Base-by-base conservation (phyloP, 2,329 filamentous ascomycete genomes). In the Scedosporium aurantiacum region DNA sequence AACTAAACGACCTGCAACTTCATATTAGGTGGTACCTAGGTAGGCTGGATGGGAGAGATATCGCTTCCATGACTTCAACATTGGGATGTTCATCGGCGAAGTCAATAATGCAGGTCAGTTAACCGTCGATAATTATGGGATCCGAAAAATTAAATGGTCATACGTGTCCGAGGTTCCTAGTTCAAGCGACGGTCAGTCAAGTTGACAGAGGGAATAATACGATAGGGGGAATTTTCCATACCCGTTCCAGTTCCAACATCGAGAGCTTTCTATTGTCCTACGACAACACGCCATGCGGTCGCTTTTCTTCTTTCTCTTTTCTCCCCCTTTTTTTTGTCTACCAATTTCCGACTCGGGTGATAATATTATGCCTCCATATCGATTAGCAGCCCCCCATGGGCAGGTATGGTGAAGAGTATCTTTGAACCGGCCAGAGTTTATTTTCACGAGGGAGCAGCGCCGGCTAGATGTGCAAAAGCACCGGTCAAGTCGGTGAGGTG, bases 231-330 rank as follows among this genome's bases (percentile, higher is more conserved):
- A 32, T 47, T 8, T 47, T 23, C 43, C 37, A 3, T 65, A 12
- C 82, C 82, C 1, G 80, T 80, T 28, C 82, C 83, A 2, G 81
- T 84, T 47, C 81, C 79, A 6, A 83, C 70, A 62, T 82, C 79
- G 21, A 83, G 68, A 1, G 65, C 62, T 37, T 58, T 66, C 64
- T 65, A 65, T 32, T 16, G 4, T 0, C 2, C 1, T 0, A 21
- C n/a, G n/a, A n/a, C n/a, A n/a, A n/a, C n/a, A n/a, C n/a, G n/a
- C n/a, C n/a, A n/a, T n/a, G 28, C 28, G 6, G 3, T 32, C 28
- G 28, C 6, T 4, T 32, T 32, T 32, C 8, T 32, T 32, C 8
- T 7, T 7, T 32, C 1, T 32, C 28, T 4, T n/a, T n/a, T n/a
- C n/a, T n/a, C n/a, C n/a, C n/a, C n/a, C n/a, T n/a, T 32, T 32